Conservation (phyloP, 2,329 filamentous ascomycete genomes). For the Apiospora phragmitis region DNA sequence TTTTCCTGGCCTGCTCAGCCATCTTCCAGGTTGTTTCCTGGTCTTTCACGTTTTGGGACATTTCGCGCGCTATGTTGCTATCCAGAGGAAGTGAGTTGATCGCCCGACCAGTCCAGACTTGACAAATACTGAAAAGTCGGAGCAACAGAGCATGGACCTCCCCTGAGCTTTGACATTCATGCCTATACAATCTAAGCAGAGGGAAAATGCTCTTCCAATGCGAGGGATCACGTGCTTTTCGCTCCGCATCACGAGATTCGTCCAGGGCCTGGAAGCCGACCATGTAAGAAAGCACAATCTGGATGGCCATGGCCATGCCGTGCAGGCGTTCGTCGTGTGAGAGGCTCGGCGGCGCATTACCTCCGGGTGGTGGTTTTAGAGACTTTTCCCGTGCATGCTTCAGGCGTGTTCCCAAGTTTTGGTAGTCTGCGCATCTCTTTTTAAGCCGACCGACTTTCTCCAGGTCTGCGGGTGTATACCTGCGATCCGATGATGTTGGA, state of each 20-base stretch:
- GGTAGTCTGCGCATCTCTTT: slow-evolving; percentile 39
- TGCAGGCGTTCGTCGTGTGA: slow-evolving; percentile 27
- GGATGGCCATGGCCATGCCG: slow-evolving; percentile 30
- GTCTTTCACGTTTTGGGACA: slow-evolving; percentile 25
- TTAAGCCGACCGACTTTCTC: slow-evolving; percentile 32
- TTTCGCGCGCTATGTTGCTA: slow-evolving; percentile 22
- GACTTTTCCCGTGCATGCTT: slow-evolving; percentile 57
- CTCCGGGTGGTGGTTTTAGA: slow-evolving; percentile 25
- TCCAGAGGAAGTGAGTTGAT: slow-evolving; percentile 23
- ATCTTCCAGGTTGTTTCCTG: slow-evolving; percentile 30
- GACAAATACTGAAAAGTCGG: slow-evolving; percentile 32
- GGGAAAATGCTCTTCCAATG: slow-evolving; percentile 27
- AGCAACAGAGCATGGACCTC: slow-evolving; percentile 26
- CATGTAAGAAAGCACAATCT: slow-evolving; percentile 44
- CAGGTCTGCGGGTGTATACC: slow-evolving; percentile 34
- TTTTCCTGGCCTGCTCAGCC: slow-evolving; percentile 26
- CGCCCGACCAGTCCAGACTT: slow-evolving; percentile 25
- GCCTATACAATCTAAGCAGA: slow-evolving; percentile 25
- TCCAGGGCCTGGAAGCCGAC: slow-evolving; percentile 52
- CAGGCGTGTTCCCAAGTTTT: slow-evolving; percentile 46
- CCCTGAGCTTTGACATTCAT: slow-evolving; percentile 25
- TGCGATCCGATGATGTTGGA: slow-evolving; percentile 31
- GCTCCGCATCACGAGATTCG: slow-evolving; percentile 43
- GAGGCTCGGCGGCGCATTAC: slow-evolving; percentile 5
- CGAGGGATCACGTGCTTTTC: slow-evolving; percentile 40